These are phyloP conservation scores for Ophiocordyceps australis DNA, from an alignment of 2,329 filamentous ascomycete genomes.

Conservation along the genomic window DNA sequence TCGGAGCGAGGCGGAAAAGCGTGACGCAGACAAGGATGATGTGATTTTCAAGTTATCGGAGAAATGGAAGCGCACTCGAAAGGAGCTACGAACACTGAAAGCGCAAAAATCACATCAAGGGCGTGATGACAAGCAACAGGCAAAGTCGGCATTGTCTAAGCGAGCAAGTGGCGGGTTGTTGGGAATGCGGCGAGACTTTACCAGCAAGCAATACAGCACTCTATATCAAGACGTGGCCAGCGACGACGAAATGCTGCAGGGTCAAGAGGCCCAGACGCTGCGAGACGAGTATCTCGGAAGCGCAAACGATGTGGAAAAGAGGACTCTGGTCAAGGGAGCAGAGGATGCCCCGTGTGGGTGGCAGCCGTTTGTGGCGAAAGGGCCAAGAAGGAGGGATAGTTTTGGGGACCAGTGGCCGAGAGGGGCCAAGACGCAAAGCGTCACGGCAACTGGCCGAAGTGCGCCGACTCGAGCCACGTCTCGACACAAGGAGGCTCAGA, in stretches of 20 bases:
- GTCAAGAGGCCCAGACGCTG: no score
- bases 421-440: constrained; percentile 7
- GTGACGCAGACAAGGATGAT: constrained; percentile 34
- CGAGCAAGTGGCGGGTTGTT: no score
- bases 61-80: no score
- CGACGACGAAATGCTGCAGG: no score
- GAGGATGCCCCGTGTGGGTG: no score
- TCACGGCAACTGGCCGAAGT: constrained; percentile 10
- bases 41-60: no score
- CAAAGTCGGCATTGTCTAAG: no score
- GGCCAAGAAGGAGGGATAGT: constrained; percentile 18
- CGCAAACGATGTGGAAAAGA: constrained; percentile 7
- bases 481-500: constrained; percentile 3
- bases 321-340: constrained; percentile 3
- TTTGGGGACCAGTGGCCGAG: constrained; percentile 14
- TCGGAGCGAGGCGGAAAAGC: constrained; percentile 31
- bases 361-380: constrained; percentile 22
- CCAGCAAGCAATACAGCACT: no score
- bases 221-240: no score
- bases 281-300: constrained; percentile 16
- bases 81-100: constrained; percentile 29
- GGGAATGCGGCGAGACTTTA: no score
- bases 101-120: constrained; percentile 4
- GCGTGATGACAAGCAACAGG: no score
- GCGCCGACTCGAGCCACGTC: constrained; percentile 8